phyloP scores from a whole-genome alignment of 2,329 filamentous ascomycete genomes.

The Fusarium sp. region DNA sequence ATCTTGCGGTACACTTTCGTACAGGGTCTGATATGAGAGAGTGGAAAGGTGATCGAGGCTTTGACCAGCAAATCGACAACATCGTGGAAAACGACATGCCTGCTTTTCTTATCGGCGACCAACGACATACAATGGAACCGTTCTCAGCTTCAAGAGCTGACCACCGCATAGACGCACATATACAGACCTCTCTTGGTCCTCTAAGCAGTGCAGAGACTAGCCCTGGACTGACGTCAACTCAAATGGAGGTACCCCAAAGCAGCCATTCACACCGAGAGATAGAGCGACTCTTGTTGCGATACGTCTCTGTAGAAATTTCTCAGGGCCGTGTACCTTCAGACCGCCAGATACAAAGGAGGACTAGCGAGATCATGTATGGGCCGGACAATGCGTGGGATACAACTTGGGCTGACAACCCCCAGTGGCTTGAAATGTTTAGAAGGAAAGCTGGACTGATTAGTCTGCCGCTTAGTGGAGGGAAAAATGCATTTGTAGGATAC shows the following conservation, averaged over 20 bases:
- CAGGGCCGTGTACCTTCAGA: neutral
- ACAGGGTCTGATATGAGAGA: neutral
- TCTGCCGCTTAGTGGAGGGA: neutral
- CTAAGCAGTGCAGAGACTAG: neutral
- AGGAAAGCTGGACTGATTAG: neutral
- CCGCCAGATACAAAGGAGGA: neutral
- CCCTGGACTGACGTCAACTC: rapidly evolving
- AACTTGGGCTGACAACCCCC: neutral
- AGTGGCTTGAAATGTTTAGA: slow-evolving; percentile 9
- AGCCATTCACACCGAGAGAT: neutral
- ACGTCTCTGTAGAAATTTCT: neutral
- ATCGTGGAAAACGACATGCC: slow-evolving; percentile 5
- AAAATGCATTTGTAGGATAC: neutral
- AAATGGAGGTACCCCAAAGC: neutral
- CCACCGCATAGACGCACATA: rapidly evolving
- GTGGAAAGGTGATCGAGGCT: neutral
- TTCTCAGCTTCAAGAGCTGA: neutral
- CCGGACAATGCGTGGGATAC: neutral
- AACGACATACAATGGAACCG: neutral
- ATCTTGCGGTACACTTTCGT: neutral
- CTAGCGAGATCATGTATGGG: neutral
- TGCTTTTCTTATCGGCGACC: neutral
- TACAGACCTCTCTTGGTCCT: rapidly evolving
- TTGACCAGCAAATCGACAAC: rapidly evolving
- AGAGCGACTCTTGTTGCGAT: neutral